These are phyloP conservation scores for Sporothrix mexicana DNA, from an alignment of 2,329 filamentous ascomycete species.

Conservation along the genomic window DNA sequence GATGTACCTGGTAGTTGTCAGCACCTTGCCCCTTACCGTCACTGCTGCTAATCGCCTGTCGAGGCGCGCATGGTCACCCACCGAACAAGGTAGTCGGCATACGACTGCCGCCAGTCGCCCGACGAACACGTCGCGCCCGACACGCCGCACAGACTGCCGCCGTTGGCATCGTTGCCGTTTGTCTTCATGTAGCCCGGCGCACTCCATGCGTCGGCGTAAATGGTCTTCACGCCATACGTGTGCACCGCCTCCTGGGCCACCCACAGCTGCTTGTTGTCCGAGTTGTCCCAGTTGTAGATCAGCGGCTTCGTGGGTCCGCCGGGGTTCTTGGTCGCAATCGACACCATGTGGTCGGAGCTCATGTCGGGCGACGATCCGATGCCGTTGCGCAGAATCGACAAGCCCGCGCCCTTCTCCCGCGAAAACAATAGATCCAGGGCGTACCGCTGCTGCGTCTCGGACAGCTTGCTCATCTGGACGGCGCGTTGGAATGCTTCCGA, in stretches of 20 bases:
- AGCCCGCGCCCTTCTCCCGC: slow-evolving; percentile 47
- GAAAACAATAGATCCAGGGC: slow-evolving; percentile 49
- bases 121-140: slow-evolving; percentile 42
- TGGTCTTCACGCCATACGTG: slow-evolving; percentile 44
- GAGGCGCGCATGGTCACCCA: neutral
- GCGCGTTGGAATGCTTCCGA: slow-evolving; percentile 53
- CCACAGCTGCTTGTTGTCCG: slow-evolving; percentile 54
- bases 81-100: slow-evolving; percentile 50
- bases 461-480: slow-evolving; percentile 38
- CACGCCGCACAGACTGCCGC: slow-evolving; percentile 49
- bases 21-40: too few species aligned
- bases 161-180: slow-evolving; percentile 47
- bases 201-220: slow-evolving; percentile 50
- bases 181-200: slow-evolving; percentile 53
- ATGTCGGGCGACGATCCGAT: slow-evolving; percentile 44
- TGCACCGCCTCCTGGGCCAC: slow-evolving; percentile 52
- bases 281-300: slow-evolving; percentile 50
- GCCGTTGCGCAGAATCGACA: slow-evolving; percentile 51
- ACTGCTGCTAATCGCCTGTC: too few species aligned
- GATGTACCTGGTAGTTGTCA: slow-evolving; percentile 32
- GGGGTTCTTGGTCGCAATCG: slow-evolving; percentile 49
- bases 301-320: slow-evolving; percentile 46
- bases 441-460: slow-evolving; percentile 34
- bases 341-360: slow-evolving; percentile 39
- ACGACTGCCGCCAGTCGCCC: slow-evolving; percentile 51